Evolutionary conservation across 495 filamentous ascomycete genomes (phyloP).

Genomic region (Venustampulla echinocandica): DNA sequence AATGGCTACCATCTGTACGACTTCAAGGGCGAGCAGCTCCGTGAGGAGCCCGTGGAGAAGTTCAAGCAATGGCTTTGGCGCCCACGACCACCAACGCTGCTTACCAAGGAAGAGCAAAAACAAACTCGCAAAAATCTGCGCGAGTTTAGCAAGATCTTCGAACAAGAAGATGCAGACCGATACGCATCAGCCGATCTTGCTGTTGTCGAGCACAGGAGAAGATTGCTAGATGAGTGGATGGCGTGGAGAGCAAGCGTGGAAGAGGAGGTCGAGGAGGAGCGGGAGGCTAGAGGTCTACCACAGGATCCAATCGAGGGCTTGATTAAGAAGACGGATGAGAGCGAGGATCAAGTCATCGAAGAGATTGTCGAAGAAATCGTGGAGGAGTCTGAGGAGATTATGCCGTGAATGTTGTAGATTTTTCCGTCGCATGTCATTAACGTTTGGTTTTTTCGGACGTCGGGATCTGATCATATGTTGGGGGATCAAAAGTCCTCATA

Average conservation of each 20-base stretch:
- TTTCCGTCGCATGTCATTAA: no score
- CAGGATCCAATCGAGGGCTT: slow-evolving; percentile 51
- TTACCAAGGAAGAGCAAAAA: slow-evolving; percentile 93
- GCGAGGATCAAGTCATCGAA: slow-evolving; percentile 67
- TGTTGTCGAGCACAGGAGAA: slow-evolving; percentile 78
- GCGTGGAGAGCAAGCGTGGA: slow-evolving; percentile 72
- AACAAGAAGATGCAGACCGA: slow-evolving; percentile 86
- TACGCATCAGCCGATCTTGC: slow-evolving; percentile 87
- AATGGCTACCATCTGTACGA: slow-evolving; percentile 98
- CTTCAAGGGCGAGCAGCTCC: slow-evolving; percentile 81
- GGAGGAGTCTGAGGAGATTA: slow-evolving; percentile 83
- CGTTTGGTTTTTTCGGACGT: no score
- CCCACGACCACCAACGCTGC: slow-evolving; percentile 78
- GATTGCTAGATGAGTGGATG: slow-evolving; percentile 80
- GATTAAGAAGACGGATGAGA: slow-evolving; percentile 43
- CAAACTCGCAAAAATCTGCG: slow-evolving; percentile 95
- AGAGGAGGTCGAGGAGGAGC: slow-evolving; percentile 65
- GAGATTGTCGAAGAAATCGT: slow-evolving; percentile 92
- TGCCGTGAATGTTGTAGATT: slow-evolving; percentile 34
- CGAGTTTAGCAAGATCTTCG: slow-evolving; percentile 90
- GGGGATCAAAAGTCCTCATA: no score
- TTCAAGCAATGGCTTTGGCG: slow-evolving; percentile 98
- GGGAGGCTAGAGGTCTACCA: slow-evolving; percentile 55
- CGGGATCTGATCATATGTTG: no score
- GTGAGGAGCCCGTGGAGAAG: slow-evolving; percentile 88